These are phyloP conservation scores for Malus asiatica DNA, from an alignment of 306 rosid species.

Conservation along the genomic window DNA sequence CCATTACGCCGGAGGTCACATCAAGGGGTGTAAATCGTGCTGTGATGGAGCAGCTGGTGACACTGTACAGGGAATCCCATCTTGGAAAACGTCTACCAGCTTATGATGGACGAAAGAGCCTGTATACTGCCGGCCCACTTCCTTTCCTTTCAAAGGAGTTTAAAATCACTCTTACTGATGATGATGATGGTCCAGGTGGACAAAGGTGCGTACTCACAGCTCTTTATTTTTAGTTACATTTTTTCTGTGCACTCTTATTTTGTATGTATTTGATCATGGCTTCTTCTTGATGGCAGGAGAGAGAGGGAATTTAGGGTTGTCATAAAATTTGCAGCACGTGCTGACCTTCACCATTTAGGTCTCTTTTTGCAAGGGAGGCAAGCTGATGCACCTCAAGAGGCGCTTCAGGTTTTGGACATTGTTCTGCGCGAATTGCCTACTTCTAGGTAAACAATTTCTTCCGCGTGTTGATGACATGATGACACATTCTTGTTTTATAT, in stretches of 20 bases:
- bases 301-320: slow-evolving; percentile 79
- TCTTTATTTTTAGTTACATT: neutral
- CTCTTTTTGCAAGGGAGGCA: slow-evolving; percentile 87
- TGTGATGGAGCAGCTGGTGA: slow-evolving; percentile 76
- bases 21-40: slow-evolving; percentile 88
- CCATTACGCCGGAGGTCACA: slow-evolving; percentile 81
- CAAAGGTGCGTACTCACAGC: slow-evolving; percentile 39
- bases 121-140: slow-evolving; percentile 90
- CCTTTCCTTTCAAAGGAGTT: slow-evolving; percentile 75
- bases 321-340: slow-evolving; percentile 84
- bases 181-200: slow-evolving; percentile 79
- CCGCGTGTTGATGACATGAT: neutral
- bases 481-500: neutral
- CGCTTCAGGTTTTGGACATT: slow-evolving; percentile 93
- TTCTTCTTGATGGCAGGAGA: slow-evolving; percentile 45
- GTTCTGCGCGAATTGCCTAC: slow-evolving; percentile 91
- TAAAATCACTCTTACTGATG: slow-evolving; percentile 61
- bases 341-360: slow-evolving; percentile 91
- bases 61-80: slow-evolving; percentile 60
- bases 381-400: slow-evolving; percentile 97
- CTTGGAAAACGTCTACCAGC: slow-evolving; percentile 84
- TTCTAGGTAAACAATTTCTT: slow-evolving; percentile 40
- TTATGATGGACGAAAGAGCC: slow-evolving; percentile 94
- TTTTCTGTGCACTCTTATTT: neutral
- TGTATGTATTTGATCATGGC: neutral